These are phyloP conservation scores for Sistotremastrum niveocremeum DNA, from an alignment of 768 basidiomycete species.

Conservation along the genomic window DNA sequence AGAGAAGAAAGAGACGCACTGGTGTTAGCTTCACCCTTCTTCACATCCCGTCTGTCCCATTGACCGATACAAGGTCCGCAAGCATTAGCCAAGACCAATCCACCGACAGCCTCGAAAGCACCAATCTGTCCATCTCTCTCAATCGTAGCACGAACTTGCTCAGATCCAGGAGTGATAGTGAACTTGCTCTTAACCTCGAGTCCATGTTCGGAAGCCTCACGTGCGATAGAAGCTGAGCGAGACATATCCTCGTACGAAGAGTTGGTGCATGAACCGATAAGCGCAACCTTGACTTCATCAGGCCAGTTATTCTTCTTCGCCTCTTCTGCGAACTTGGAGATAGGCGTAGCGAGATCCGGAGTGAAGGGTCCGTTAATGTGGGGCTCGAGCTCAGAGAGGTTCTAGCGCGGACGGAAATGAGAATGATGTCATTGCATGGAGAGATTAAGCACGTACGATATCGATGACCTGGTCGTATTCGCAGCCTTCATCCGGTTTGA, in stretches of 20 bases:
- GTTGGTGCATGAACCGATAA: conserved; percentile 99
- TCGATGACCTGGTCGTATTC: conserved; percentile 93
- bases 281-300: conserved; percentile 87
- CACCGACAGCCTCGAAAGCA: conserved; percentile 78
- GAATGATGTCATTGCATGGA: neutral
- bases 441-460: conserved; percentile 42
- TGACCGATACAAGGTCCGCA: conserved; percentile 99
- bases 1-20: conserved; percentile 36
- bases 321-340: conserved; percentile 86
- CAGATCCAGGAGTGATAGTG: conserved; percentile 96
- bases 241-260: conserved; percentile 99
- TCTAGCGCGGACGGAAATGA: conserved; percentile 28
- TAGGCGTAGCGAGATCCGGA: conserved; percentile 97
- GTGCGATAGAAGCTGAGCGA: conserved; percentile 87
- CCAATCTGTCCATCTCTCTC: conserved; percentile 90
- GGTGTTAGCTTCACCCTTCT: conserved; percentile 94
- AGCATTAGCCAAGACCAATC: conserved; percentile 91
- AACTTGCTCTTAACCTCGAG: conserved; percentile 84
- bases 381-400: conserved; percentile 94
- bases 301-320: conserved; percentile 97
- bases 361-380: conserved; percentile 99
- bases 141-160: conserved; percentile 97
- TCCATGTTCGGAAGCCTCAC: conserved; percentile 79
- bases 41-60: conserved; percentile 94
- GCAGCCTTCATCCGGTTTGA: conserved; percentile 72